Conservation (phyloP, 2,329 filamentous ascomycete species). For the Exophiala sideris region DNA sequence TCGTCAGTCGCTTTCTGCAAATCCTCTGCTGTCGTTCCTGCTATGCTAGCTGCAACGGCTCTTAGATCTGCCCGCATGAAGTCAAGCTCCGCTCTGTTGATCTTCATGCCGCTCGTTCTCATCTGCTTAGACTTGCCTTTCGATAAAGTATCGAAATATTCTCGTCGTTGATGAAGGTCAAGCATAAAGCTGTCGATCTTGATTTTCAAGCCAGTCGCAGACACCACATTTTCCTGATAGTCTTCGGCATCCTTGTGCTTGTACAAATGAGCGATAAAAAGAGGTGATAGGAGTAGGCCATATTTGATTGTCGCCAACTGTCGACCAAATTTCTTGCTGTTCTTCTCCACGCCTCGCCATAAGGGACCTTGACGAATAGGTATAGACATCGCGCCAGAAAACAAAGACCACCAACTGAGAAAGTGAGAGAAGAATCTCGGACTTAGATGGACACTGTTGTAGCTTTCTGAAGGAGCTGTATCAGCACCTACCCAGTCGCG, state of each 20-base stretch:
- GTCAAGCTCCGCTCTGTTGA: slow-evolving; percentile 91
- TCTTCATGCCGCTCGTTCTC: slow-evolving; percentile 88
- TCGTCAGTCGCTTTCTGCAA: slow-evolving; percentile 66
- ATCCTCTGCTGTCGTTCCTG: slow-evolving; percentile 72
- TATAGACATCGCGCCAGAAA: slow-evolving; percentile 89
- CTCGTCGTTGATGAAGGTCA: slow-evolving; percentile 88
- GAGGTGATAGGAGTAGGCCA: slow-evolving; percentile 82
- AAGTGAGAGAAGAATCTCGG: slow-evolving; percentile 98
- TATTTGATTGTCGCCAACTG: slow-evolving; percentile 99
- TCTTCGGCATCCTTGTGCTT: slow-evolving; percentile 97
- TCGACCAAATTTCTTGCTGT: slow-evolving; percentile 95
- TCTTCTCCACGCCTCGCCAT: slow-evolving; percentile 91
- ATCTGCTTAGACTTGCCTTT: slow-evolving; percentile 72
- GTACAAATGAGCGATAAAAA: slow-evolving; percentile 96
- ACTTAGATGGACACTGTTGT: slow-evolving; percentile 92
- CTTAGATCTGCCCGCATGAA: slow-evolving; percentile 87
- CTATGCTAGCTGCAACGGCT: slow-evolving; percentile 87
- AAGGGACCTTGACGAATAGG: slow-evolving; percentile 88
- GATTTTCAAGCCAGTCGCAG: slow-evolving; percentile 93
- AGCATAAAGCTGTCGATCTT: slow-evolving; percentile 96
- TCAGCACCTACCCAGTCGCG: slow-evolving; percentile 80
- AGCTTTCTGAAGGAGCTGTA: slow-evolving; percentile 75
- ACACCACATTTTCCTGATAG: slow-evolving; percentile 71
- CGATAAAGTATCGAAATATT: slow-evolving; percentile 81
- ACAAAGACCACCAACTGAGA: slow-evolving; percentile 96